Evolutionary conservation across 2,329 filamentous ascomycete species (phyloP).

Genomic region (Colletotrichum tanaceti): DNA sequence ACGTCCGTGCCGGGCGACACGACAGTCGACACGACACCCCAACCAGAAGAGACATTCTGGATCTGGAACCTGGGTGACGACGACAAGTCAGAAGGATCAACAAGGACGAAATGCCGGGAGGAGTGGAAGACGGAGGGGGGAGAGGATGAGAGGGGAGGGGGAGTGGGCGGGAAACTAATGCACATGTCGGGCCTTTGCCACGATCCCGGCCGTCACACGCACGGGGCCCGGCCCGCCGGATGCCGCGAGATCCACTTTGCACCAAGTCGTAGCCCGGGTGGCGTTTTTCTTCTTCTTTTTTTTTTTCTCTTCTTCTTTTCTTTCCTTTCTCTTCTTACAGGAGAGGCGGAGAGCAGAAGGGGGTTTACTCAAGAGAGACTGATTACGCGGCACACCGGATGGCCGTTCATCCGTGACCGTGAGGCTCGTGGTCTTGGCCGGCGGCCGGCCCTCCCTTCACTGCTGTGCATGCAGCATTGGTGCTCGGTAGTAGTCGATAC

Average conservation of each 20-base stretch:
- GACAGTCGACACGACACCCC: no score
- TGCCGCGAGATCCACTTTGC: slow-evolving; percentile 1
- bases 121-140: no score
- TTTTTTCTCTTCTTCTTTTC: no score
- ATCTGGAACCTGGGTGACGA: not conserved
- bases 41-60: not conserved
- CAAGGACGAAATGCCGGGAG: no score
- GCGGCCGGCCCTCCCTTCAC: no score
- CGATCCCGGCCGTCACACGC: slow-evolving; percentile 22
- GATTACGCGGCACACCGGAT: not conserved
- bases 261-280: not conserved
- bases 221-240: slow-evolving; percentile 21
- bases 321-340: no score
- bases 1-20: not conserved
- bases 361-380: no score
- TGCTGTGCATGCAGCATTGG: no score
- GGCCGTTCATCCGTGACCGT: not conserved
- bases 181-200: slow-evolving; percentile 32
- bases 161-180: slow-evolving; percentile 32
- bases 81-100: no score
- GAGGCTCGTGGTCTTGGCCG: not conserved
- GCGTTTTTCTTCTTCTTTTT: no score
- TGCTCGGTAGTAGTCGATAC: not conserved
- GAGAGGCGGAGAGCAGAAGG: no score
- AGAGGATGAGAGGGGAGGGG: no score